phyloP scores from a whole-genome alignment of 2,329 filamentous ascomycete genomes.

The Paecilomyces formosus region DNA sequence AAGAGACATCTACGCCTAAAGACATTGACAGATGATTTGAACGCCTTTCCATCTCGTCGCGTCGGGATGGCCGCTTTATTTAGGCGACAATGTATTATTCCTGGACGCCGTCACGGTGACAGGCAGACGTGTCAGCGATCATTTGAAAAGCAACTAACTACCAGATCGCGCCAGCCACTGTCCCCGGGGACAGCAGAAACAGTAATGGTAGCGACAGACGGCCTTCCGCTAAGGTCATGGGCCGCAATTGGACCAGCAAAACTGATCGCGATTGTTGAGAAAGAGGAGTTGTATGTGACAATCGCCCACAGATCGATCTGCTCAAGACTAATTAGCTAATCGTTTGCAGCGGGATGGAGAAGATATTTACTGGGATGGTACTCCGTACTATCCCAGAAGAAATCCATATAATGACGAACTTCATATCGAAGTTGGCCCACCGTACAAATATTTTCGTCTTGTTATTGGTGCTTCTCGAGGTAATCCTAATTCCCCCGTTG shows the following conservation, averaged over 20 bases:
- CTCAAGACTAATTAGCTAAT: neutral
- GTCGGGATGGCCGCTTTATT: neutral
- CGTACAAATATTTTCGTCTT: neutral
- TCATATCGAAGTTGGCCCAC: neutral
- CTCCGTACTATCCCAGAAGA: neutral
- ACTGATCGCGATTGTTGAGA: neutral
- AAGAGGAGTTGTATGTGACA: neutral
- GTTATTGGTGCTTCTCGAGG: neutral
- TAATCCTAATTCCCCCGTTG: neutral
- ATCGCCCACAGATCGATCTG: neutral
- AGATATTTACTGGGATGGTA: neutral
- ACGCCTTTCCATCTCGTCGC: neutral
- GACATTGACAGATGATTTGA: neutral
- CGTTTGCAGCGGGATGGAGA: neutral
- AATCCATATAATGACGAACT: neutral
- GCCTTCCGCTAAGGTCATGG: neutral
- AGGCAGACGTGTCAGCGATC: neutral
- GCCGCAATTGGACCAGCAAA: neutral
- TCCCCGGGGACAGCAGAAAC: neutral
- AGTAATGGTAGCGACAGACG: neutral
- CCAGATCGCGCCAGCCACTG: neutral
- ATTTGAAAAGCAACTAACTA: neutral
- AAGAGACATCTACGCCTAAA: neutral
- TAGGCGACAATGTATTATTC: neutral
- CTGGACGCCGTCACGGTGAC: neutral